Conservation (phyloP, 2,329 filamentous ascomycete genomes). For the Colletotrichum scovillei region DNA sequence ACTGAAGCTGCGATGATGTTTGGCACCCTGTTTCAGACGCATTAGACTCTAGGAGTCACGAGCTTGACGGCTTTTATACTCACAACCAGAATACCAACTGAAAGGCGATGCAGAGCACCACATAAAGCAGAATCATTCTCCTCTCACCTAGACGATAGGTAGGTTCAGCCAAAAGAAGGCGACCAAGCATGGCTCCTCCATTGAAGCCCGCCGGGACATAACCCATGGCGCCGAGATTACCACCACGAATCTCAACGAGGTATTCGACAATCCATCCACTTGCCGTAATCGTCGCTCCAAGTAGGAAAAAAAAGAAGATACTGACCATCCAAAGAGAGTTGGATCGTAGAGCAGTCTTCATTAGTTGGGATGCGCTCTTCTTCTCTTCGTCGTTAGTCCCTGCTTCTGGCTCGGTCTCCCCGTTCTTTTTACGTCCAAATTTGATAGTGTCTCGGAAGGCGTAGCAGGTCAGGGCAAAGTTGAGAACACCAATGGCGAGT, state of each 20-base stretch:
- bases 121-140: conserved; percentile 67
- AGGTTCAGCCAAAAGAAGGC: conserved; percentile 68
- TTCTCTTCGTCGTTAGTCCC: background rate
- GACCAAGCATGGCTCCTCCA: conserved; percentile 67
- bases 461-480: conserved; percentile 57
- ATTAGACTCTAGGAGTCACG: background rate
- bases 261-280: conserved; percentile 75
- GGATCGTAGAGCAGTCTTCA: conserved; percentile 56
- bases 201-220: conserved; percentile 72
- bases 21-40: conserved; percentile 45
- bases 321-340: conserved; percentile 68
- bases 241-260: conserved; percentile 68
- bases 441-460: conserved; percentile 62
- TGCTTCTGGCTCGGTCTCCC: conserved; percentile 37
- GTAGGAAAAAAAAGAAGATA: conserved; percentile 72
- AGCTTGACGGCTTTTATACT: conserved; percentile 29
- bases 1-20: conserved; percentile 62
- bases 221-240: conserved; percentile 66
- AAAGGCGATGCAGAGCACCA: conserved; percentile 60
- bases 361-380: conserved; percentile 52
- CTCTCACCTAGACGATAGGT: conserved; percentile 69
- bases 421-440: conserved; percentile 37
- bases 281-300: conserved; percentile 67
- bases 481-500: conserved; percentile 62
- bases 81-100: conserved; percentile 72